Conservation (phyloP, 2,329 filamentous ascomycete species). For the Hypoxylon sp. region DNA sequence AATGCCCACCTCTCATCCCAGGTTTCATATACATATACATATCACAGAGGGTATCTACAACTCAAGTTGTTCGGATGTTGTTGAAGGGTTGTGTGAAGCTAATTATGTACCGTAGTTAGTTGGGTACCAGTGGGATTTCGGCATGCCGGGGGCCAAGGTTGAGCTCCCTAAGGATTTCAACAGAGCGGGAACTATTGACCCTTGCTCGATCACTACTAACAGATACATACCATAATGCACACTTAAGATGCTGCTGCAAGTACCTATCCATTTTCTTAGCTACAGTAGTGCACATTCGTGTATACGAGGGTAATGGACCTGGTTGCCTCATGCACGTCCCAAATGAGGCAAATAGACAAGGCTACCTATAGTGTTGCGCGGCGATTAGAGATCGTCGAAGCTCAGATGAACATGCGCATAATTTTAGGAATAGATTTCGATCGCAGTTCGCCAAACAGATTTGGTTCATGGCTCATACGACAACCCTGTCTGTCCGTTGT, state of each 20-base stretch:
- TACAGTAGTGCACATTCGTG: conserved; percentile 1
- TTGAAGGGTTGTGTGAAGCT: conserved; percentile 10
- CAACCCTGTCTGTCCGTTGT: conserved; percentile 20
- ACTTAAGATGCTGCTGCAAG: conserved; percentile 9
- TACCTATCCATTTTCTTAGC: conserved; percentile 12
- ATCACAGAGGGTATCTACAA: neutral
- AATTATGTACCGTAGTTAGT: conserved; percentile 11
- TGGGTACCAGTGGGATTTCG: conserved; percentile 29
- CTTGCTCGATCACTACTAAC: conserved; percentile 24
- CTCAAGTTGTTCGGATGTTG: neutral
- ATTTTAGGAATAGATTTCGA: conserved; percentile 26
- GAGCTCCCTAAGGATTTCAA: conserved; percentile 32
- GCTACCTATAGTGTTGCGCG: conserved; percentile 37
- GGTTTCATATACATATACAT: neutral
- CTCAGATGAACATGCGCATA: conserved; percentile 11
- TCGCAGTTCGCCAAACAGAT: conserved; percentile 19
- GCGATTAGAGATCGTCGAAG: conserved; percentile 25
- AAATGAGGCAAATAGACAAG: conserved; percentile 29
- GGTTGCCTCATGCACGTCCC: conserved; percentile 34
- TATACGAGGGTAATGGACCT: conserved; percentile 16
- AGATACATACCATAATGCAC: neutral
- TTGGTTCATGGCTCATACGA: conserved; percentile 16
- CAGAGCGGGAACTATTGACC: conserved; percentile 35
- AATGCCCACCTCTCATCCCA: neutral
- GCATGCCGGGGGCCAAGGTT: conserved; percentile 33